Evolutionary conservation across 2,329 filamentous ascomycete species (phyloP).

Genomic region (Calonectria pauciramosa): DNA sequence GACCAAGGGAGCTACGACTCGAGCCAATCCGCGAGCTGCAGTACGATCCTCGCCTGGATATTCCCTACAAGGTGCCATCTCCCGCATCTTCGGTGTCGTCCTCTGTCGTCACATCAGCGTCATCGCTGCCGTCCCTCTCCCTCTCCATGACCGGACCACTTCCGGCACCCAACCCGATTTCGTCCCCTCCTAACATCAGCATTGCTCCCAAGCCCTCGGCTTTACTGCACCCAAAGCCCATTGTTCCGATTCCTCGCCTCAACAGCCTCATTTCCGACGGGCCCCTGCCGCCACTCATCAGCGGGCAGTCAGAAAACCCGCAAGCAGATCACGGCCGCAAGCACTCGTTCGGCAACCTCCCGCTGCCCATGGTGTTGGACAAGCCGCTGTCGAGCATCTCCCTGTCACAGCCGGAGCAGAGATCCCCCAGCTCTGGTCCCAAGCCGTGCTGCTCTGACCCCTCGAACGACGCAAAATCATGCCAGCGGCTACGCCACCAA

Average conservation of each 20-base stretch:
- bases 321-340: background rate
- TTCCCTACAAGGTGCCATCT: constrained; percentile 12
- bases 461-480: background rate
- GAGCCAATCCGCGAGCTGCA: constrained; percentile 14
- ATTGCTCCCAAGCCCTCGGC: background rate
- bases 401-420: background rate
- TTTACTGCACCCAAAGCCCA: constrained; percentile 3
- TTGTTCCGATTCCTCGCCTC: constrained; percentile 15
- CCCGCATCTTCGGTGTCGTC: constrained; percentile 15
- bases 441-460: constrained; percentile 4
- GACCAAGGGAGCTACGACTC: background rate
- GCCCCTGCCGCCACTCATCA: constrained; percentile 1
- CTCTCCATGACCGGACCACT: constrained; percentile 1
- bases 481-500: background rate
- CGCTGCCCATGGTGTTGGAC: constrained; percentile 10
- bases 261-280: constrained; percentile 2
- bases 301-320: background rate
- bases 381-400: constrained; percentile 4
- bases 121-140: constrained; percentile 9
- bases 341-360: background rate
- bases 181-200: constrained; percentile 1
- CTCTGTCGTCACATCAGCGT: constrained; percentile 6
- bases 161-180: background rate
- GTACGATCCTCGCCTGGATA: constrained; percentile 22
- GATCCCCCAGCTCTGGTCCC: background rate